Base-by-base conservation (phyloP, 495 filamentous ascomycete species). In the Saxophila tyrrhenica region DNA sequence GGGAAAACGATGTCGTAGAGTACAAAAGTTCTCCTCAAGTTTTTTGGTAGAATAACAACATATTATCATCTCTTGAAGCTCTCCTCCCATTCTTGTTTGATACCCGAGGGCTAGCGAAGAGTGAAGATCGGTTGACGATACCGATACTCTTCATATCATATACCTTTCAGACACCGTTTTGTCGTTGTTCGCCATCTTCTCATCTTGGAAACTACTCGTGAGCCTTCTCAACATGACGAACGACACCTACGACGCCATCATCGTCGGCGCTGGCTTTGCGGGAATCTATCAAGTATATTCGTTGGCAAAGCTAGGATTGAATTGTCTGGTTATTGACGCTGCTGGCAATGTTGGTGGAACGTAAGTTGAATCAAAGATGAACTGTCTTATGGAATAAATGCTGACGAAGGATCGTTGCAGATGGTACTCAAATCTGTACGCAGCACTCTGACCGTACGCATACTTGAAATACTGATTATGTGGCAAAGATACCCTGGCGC, bases 191-290 rank as follows among this genome's bases (percentile, higher is more conserved):
- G n/a, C n/a, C n/a, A n/a, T n/a, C n/a, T n/a, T n/a, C n/a, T n/a
- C n/a, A n/a, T n/a, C n/a, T n/a, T n/a, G n/a, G n/a, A n/a, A n/a
- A n/a, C n/a, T n/a, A n/a, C n/a, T n/a, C n/a, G n/a, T n/a, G n/a
- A n/a, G n/a, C n/a, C 38, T 29, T 45, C 2, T 35, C 20, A 13
- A 52, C 16, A 53, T 53, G 50, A 38, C 41, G 10, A n/a, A 42
- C 35, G 54, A 56, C 20, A 23, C 45, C 1, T 56, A 42, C 57
- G 58, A 61, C 38, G 58, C 58, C 9, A 43, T 61, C 21, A 51
- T 57, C 23, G 58, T 61, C 39, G 58, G 58, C 20, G 58, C 58
- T 13, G 58, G 58, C 32, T 57, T 61, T 23, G 49, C 48, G 19
- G 59, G 59, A 21, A 62, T 62, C 22, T 51, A 58, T 50, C n/a